These are phyloP conservation scores for Nevesoporus exiguus DNA, from an alignment of 768 basidiomycete species.

Conservation along the genomic window DNA sequence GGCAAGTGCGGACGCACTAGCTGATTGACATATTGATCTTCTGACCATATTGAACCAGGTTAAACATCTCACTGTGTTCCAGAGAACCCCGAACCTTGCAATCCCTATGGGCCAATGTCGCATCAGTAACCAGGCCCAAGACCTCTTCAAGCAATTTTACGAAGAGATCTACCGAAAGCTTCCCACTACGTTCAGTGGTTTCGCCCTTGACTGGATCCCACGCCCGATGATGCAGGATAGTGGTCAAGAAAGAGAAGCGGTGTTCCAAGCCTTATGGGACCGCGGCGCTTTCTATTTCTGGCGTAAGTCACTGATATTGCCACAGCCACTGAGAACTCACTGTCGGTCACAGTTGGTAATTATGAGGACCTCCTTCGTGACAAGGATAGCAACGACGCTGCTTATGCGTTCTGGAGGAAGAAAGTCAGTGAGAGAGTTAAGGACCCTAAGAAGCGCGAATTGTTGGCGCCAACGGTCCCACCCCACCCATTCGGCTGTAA, in stretches of 20 bases:
- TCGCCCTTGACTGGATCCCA: neutral
- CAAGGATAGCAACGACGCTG: neutral
- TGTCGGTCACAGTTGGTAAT: neutral
- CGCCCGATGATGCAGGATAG: neutral
- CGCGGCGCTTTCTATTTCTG: neutral
- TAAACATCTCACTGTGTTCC: neutral
- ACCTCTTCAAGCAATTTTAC: neutral
- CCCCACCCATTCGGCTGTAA: neutral
- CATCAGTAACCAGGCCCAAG: neutral
- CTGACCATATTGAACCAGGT: neutral
- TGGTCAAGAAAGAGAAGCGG: slow-evolving; percentile 7
- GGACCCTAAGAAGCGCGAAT: neutral
- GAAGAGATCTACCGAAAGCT: neutral
- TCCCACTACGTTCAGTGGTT: neutral
- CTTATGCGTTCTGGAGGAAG: too few relatives aligned
- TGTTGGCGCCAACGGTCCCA: neutral
- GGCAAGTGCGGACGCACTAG: neutral
- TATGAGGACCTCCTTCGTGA: neutral
- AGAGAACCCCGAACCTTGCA: neutral
- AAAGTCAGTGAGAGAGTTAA: neutral
- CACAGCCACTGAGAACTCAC: neutral
- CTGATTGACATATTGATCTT: too few relatives aligned
- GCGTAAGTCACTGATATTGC: neutral
- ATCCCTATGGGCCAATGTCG: neutral
- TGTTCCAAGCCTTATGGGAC: neutral